A percentile compares a stretch with the other conserved stretches of the same genome.
Evolutionary conservation across 176 grass and related monocot species (phyloP).

Genomic region (Avena atlantica): DNA sequence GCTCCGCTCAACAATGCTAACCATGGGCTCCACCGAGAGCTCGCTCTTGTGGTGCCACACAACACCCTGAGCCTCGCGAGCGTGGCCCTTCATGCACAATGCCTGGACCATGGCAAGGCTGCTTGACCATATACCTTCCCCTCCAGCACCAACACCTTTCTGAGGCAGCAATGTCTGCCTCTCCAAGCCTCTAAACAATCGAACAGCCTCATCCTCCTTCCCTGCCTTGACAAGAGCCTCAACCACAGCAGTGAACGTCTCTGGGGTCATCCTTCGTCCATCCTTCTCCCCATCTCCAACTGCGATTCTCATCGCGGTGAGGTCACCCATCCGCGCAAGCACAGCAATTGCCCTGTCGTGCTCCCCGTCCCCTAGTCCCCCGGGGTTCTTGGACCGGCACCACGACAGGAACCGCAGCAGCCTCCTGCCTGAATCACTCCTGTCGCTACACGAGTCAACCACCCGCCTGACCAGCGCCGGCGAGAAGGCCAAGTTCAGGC

Average conservation of each 20-base stretch:
- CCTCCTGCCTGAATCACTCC: slow-evolving; percentile 35
- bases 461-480: slow-evolving; percentile 43
- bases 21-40: slow-evolving; percentile 39
- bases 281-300: slow-evolving; percentile 46
- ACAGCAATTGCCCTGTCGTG: slow-evolving; percentile 52
- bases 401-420: slow-evolving; percentile 68
- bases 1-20: slow-evolving; percentile 52
- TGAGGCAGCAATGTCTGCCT: slow-evolving; percentile 45
- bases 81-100: slow-evolving; percentile 63
- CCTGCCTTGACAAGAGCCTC: slow-evolving; percentile 60
- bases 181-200: slow-evolving; percentile 59
- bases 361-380: not conserved
- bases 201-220: slow-evolving; percentile 58
- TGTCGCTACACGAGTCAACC: slow-evolving; percentile 48
- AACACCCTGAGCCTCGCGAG: slow-evolving; percentile 53
- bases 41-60: slow-evolving; percentile 68
- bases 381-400: slow-evolving; percentile 52
- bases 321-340: slow-evolving; percentile 55
- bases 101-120: slow-evolving; percentile 59
- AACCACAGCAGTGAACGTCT: slow-evolving; percentile 52
- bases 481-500: slow-evolving; percentile 42
- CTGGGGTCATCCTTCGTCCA: slow-evolving; percentile 42
- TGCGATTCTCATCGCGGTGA: slow-evolving; percentile 54
- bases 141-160: not conserved
- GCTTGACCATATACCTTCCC: slow-evolving; percentile 43